Conservation (phyloP, 2,329 filamentous ascomycete genomes). For the Cordyceps fumosorosea region DNA sequence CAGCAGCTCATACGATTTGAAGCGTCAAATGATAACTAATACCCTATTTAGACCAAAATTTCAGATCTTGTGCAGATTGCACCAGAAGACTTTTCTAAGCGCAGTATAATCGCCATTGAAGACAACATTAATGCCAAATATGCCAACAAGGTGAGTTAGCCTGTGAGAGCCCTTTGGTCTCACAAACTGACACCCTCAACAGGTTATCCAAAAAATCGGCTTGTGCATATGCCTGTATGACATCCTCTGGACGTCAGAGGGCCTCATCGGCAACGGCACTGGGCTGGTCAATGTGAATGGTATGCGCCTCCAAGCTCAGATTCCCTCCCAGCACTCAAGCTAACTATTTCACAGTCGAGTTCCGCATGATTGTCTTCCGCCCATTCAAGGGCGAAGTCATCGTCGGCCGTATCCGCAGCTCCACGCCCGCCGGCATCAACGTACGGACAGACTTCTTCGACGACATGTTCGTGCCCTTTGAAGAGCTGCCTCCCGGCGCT, state of each 20-base stretch:
- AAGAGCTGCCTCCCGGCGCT: slow-evolving; percentile 67
- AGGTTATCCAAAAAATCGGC: slow-evolving; percentile 88
- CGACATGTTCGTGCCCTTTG: slow-evolving; percentile 74
- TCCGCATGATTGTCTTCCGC: slow-evolving; percentile 86
- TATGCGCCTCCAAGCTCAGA: slow-evolving; percentile 28
- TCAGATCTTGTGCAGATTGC: slow-evolving; percentile 90
- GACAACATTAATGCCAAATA: slow-evolving; percentile 98
- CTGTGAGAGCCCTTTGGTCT: neutral
- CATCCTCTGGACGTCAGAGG: slow-evolving; percentile 81
- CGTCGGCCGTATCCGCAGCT: slow-evolving; percentile 72
- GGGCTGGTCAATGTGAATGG: slow-evolving; percentile 93
- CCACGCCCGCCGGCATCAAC: slow-evolving; percentile 65
- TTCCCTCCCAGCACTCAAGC: neutral
- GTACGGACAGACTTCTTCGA: slow-evolving; percentile 89
- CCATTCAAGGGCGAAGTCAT: slow-evolving; percentile 95
- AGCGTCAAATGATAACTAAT: neutral
- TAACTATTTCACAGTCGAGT: slow-evolving; percentile 55
- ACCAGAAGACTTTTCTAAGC: slow-evolving; percentile 80
- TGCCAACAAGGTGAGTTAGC: slow-evolving; percentile 65
- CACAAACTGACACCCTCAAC: slow-evolving; percentile 6
- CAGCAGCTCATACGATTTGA: neutral
- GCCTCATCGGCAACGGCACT: slow-evolving; percentile 85
- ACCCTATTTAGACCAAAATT: slow-evolving; percentile 68
- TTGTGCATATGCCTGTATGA: slow-evolving; percentile 93
- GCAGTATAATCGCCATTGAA: slow-evolving; percentile 77